Base-by-base conservation (phyloP, 148 eudicot genomes). In the Nepenthes gracilis region DNA sequence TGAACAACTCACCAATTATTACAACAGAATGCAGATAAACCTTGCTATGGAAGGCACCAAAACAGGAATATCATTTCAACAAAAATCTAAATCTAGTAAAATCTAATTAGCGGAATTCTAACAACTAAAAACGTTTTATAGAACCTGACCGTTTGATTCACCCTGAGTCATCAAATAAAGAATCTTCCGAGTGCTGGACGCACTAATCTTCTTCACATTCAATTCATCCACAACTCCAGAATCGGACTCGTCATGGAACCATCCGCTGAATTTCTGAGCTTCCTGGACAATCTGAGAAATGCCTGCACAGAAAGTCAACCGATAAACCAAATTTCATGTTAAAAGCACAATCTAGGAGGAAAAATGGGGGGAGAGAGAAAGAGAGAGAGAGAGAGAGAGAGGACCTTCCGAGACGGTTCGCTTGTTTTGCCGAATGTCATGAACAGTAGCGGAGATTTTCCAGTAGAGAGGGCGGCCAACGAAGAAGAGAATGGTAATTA, bases 381-480 rank as follows among this genome's bases (percentile, higher is more conserved):
- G 40, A 51, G 47, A 54, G 52, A 61, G 43, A 51, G 47, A 54
- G 52, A 61, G 43, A 48, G 54, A 57, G 13, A 49, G 40, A 51
- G 47, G 55, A 77, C 85, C 85, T 74, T 75, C 79, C 12, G 74
- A 51, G 48, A 80, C 80, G 63, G 83, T 81, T 62, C 74, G 85
- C 64, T 78, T 75, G 67, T 81, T 75, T 43, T 69, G 64, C 2
- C 76, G 82, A 64, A 78, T 78, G 36, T 81, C 83, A 60, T 81
- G 86, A 61, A 78, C 45, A 45, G 83, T 78, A 72, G 83, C 82
- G 58, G 83, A 78, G 74, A 81, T 75, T 64, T 81, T 81, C 85
- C 85, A 81, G 78, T 81, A 81, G 65, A 81, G 77, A 54, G 86
- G 86, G 2, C 80, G 82, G 35, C 70, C 77, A 62, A 73, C 75